Percentiles rank a stretch among this genome's conserved stretches.
These are phyloP conservation scores for Pistacia integerrima DNA, from an alignment of 345 rosid genomes.

Conservation along the genomic window DNA sequence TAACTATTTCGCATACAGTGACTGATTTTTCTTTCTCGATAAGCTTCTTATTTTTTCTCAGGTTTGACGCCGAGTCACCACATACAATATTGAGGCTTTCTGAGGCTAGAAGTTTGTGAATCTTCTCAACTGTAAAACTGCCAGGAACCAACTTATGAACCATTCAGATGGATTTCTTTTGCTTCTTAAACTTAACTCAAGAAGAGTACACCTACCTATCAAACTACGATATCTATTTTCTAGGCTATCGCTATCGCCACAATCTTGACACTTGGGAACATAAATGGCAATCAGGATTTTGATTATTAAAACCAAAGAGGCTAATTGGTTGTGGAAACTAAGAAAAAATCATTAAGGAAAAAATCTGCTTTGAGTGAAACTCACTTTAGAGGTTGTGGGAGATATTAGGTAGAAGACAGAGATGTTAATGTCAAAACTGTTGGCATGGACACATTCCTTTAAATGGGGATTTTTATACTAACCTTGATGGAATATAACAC, in stretches of 20 bases:
- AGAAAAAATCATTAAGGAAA: slow-evolving; percentile 5
- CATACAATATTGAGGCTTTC: slow-evolving; percentile 13
- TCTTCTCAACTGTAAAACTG: slow-evolving; percentile 40
- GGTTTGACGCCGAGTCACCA: slow-evolving; percentile 8
- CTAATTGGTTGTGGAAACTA: slow-evolving; percentile 15
- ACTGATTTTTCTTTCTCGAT: neutral
- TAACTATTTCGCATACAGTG: no score
- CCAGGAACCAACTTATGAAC: slow-evolving; percentile 32
- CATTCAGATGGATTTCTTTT: slow-evolving; percentile 27
- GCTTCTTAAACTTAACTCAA: slow-evolving; percentile 17
- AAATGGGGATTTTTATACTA: slow-evolving; percentile 42
- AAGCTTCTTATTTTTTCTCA: neutral
- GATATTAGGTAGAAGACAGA: slow-evolving; percentile 43
- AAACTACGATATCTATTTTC: slow-evolving; percentile 13
- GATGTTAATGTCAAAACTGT: slow-evolving; percentile 39
- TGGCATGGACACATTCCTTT: slow-evolving; percentile 45
- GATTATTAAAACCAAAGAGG: slow-evolving; percentile 2
- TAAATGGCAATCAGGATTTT: neutral
- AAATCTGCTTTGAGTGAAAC: slow-evolving; percentile 40
- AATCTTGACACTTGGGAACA: slow-evolving; percentile 6
- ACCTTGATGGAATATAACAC: slow-evolving; percentile 48
- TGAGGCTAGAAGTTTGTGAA: slow-evolving; percentile 25
- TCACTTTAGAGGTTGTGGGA: slow-evolving; percentile 34
- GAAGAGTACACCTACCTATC: slow-evolving; percentile 29
- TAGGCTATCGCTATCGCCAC: neutral